Conservation (phyloP, 768 basidiomycete genomes). For the Suillus subluteus region DNA sequence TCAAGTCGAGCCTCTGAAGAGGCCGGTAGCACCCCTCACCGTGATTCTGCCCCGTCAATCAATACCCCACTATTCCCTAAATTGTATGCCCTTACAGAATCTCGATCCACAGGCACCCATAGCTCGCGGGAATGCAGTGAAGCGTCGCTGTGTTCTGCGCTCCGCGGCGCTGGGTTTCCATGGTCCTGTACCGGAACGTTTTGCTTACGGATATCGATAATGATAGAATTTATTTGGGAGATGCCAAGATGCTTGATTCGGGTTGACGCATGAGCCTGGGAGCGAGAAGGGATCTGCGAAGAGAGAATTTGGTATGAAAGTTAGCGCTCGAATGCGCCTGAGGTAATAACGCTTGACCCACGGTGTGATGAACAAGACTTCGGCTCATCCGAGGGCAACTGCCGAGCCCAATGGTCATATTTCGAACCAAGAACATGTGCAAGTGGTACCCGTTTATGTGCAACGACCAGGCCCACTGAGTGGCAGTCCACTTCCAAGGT, state of each 20-base stretch:
- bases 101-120: slow-evolving; percentile 12
- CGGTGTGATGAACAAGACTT: neutral
- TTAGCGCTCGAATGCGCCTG: slow-evolving; percentile 4
- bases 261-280: neutral
- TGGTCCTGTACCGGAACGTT: slow-evolving; percentile 1
- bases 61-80: slow-evolving; percentile 12
- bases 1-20: neutral
- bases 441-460: neutral
- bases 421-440: neutral
- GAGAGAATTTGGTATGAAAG: slow-evolving; percentile 4
- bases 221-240: slow-evolving; percentile 5
- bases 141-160: slow-evolving; percentile 9
- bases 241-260: slow-evolving; percentile 1
- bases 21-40: neutral
- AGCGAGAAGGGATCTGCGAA: slow-evolving; percentile 1
- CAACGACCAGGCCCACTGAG: neutral
- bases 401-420: neutral
- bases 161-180: slow-evolving; percentile 11
- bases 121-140: slow-evolving; percentile 8
- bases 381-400: neutral
- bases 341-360: neutral
- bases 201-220: slow-evolving; percentile 2
- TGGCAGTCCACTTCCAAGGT: neutral
- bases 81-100: slow-evolving; percentile 5
- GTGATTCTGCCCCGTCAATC: slow-evolving; percentile 9